phyloP scores from a whole-genome alignment of 2,329 filamentous ascomycete species.

The Sodiomyces alkalinus region DNA sequence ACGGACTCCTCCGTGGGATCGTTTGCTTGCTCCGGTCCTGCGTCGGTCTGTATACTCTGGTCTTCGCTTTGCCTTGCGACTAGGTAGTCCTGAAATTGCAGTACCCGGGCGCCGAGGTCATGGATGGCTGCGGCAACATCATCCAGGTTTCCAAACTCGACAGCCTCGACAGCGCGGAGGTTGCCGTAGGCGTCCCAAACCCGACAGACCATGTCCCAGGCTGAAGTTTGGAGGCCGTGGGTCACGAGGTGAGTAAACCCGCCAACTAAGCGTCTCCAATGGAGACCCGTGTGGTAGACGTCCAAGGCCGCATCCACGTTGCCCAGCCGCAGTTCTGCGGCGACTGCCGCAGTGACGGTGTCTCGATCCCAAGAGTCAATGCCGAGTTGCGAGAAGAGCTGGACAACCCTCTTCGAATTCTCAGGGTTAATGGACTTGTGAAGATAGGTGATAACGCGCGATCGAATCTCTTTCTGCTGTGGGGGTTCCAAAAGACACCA shows the following conservation, averaged over 20 bases:
- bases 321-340: conserved; percentile 24
- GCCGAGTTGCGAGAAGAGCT: conserved; percentile 25
- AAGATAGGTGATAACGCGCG: conserved; percentile 24
- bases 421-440: conserved; percentile 24
- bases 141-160: background rate
- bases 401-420: conserved; percentile 28
- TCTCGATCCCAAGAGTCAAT: conserved; percentile 22
- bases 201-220: conserved; percentile 17
- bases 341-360: conserved; percentile 23
- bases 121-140: background rate
- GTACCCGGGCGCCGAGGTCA: background rate
- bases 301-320: conserved; percentile 22
- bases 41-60: too few relatives aligned
- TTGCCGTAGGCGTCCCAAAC: background rate
- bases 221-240: conserved; percentile 19
- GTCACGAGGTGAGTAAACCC: conserved; percentile 29
- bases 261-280: conserved; percentile 15
- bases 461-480: conserved; percentile 14
- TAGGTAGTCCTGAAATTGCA: too few relatives aligned
- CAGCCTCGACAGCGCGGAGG: background rate
- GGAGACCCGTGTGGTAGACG: conserved; percentile 23
- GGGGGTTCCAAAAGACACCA: conserved; percentile 21
- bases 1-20: too few relatives aligned
- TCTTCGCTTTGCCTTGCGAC: too few relatives aligned
- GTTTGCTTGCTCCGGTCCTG: too few relatives aligned